phyloP scores from a whole-genome alignment of 2,329 filamentous ascomycete genomes.

The Neonectria faginata region DNA sequence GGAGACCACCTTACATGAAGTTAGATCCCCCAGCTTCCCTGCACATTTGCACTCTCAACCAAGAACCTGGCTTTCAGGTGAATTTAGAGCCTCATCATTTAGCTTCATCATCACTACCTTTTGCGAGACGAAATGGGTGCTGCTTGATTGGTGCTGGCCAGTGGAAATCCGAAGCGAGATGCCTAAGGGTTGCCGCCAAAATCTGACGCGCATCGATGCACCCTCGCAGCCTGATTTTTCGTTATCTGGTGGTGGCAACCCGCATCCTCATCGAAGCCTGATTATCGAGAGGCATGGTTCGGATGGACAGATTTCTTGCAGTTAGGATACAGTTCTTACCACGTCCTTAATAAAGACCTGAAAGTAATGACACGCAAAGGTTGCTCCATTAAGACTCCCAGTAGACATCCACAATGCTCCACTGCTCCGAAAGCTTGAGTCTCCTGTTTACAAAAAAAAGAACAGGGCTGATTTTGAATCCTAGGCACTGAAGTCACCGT shows the following conservation, averaged over 20 bases:
- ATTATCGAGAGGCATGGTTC: not conserved
- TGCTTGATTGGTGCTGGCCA: not conserved
- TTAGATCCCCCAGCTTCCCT: not conserved
- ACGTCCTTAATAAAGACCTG: not conserved
- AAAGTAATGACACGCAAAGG: not conserved
- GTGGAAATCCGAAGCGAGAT: not conserved
- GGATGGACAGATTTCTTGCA: not conserved
- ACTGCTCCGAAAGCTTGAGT: not conserved
- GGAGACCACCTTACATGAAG: not conserved
- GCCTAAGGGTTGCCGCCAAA: conserved; percentile 6
- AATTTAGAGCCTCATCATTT: not conserved
- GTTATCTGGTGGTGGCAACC: not conserved
- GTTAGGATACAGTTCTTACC: not conserved
- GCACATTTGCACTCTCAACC: not conserved
- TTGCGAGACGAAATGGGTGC: not conserved
- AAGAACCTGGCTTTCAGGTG: not conserved
- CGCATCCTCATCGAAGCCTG: not conserved
- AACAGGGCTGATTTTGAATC: not conserved
- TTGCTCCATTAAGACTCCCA: not conserved
- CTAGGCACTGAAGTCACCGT: not conserved
- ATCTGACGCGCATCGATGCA: not conserved
- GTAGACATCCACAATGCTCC: not conserved
- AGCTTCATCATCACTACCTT: not conserved
- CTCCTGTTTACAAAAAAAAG: not conserved
- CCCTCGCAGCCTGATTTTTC: not conserved